Base-by-base conservation (phyloP, 257 asterid species). In the Solanum commersonii region DNA sequence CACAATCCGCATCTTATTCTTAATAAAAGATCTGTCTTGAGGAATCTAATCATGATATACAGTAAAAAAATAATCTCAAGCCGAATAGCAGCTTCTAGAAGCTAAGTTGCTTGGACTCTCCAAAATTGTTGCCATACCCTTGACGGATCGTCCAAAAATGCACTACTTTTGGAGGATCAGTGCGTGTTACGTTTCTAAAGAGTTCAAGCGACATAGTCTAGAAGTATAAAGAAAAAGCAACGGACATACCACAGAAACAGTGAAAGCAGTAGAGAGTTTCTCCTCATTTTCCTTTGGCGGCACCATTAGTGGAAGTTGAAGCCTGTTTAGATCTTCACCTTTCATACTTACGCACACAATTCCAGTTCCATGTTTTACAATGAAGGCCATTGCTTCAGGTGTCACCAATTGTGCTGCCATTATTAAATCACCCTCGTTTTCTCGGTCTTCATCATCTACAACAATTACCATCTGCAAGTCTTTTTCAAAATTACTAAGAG, bases 371-470 rank as follows among this genome's bases (percentile, higher is more conserved):
- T 97, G 98, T 92, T 95, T 97, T 91, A 97, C 99, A 88, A 97
- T 91, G 92, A 97, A 97, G 60, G 99, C 98, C 99, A 96, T 96
- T 27, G 98, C 98, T 91, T 95, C 99, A 3, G 98, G 94, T 13
- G 99, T 96, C 77, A 93, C 99, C 92, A 93, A 94, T 12, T 97
- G 92, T 46, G 98, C 99, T 74, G 99, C 99, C 98, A 97, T 96
- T 86, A 97, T 97, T 23, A 97, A 89, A 91, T 96, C 99, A 85
- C 99, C 99, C 95, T 97, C 99, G 63, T 97, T 97, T 91, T 97
- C 99, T 91, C 99, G 91, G 90, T 96, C 98, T 92, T 97, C 99
- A 42, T 97, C 99, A 90, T 97, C 99, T 8, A 97, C 99, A 40
- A 96, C 99, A 67, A 97, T 89, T 10, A 97, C 98, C 92, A 97